These are phyloP conservation scores for Pleurotus eryngii DNA, from an alignment of 768 basidiomycete genomes.

Conservation along the genomic window DNA sequence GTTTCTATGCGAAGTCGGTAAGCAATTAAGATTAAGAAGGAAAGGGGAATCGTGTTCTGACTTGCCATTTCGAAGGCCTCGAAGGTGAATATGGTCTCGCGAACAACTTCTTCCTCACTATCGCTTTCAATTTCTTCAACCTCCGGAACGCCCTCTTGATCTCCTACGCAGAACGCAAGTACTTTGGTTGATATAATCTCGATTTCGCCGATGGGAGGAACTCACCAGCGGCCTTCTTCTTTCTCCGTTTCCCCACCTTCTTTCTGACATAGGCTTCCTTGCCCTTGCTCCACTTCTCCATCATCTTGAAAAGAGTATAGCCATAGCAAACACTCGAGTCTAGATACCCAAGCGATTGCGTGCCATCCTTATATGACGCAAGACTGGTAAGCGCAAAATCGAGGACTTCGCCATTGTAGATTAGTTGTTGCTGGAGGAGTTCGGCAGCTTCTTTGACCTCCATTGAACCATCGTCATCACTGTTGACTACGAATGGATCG, in stretches of 20 bases:
- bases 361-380: conserved; percentile 73
- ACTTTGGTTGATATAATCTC: not conserved
- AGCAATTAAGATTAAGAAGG: conserved; percentile 3
- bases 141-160: conserved; percentile 62
- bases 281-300: conserved; percentile 84
- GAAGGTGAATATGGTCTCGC: conserved; percentile 90
- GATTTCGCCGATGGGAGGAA: conserved; percentile 9
- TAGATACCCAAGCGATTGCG: conserved; percentile 77
- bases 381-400: conserved; percentile 83
- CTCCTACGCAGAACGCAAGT: conserved; percentile 9
- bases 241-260: conserved; percentile 51
- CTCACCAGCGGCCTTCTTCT: conserved; percentile 44
- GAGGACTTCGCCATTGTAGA: conserved; percentile 93
- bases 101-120: conserved; percentile 60
- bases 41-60: conserved; percentile 10
- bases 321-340: conserved; percentile 83
- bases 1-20: conserved; percentile 55
- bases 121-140: conserved; percentile 64
- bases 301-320: conserved; percentile 81
- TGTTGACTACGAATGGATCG: conserved; percentile 10
- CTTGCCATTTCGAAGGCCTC: conserved; percentile 86
- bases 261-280: conserved; percentile 74
- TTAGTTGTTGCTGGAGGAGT: conserved; percentile 81
- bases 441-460: conserved; percentile 69
- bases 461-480: conserved; percentile 12